Percentiles rank a stretch among this genome's conserved stretches.
These are phyloP conservation scores for Marasmius oreades DNA, from an alignment of 1,284 basidiomycete genomes.

Conservation along the genomic window DNA sequence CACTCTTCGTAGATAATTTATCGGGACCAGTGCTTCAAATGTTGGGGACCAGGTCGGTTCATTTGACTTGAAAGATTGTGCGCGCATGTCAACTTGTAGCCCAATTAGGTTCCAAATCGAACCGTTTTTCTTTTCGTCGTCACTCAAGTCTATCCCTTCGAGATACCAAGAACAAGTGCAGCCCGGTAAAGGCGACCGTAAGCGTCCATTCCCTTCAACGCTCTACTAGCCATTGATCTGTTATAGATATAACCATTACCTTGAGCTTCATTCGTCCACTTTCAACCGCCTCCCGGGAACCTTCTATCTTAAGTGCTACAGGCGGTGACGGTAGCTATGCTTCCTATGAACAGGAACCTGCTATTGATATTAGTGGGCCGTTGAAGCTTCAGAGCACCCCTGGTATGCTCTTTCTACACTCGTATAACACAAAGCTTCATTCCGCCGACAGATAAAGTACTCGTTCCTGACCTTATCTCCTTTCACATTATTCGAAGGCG, in stretches of 20 bases:
- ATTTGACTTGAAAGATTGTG: not conserved
- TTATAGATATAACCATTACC: constrained; percentile 48
- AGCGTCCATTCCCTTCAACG: constrained; percentile 16
- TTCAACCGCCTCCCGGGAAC: constrained; percentile 17
- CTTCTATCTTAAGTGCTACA: constrained; percentile 17
- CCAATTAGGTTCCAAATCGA: constrained; percentile 44
- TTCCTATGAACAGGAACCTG: constrained; percentile 22
- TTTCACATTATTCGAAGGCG: constrained; percentile 43
- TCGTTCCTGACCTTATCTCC: constrained; percentile 31
- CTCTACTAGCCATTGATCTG: not conserved
- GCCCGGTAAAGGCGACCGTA: constrained; percentile 36
- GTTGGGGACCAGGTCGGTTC: constrained; percentile 39
- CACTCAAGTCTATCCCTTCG: constrained; percentile 47
- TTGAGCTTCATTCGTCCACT: constrained; percentile 43
- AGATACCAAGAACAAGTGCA: constrained; percentile 40
- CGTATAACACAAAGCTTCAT: not conserved
- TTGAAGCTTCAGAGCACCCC: constrained; percentile 28
- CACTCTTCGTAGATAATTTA: constrained; percentile 40
- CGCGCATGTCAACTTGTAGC: not conserved
- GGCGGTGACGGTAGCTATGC: not conserved
- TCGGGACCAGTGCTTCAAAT: constrained; percentile 43
- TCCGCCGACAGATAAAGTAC: not conserved
- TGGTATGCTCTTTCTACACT: not conserved
- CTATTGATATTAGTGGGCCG: constrained; percentile 40
- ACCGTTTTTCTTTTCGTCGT: constrained; percentile 50